Base-by-base conservation (phyloP, 2,329 filamentous ascomycete genomes). In the Cladosporium sp. region DNA sequence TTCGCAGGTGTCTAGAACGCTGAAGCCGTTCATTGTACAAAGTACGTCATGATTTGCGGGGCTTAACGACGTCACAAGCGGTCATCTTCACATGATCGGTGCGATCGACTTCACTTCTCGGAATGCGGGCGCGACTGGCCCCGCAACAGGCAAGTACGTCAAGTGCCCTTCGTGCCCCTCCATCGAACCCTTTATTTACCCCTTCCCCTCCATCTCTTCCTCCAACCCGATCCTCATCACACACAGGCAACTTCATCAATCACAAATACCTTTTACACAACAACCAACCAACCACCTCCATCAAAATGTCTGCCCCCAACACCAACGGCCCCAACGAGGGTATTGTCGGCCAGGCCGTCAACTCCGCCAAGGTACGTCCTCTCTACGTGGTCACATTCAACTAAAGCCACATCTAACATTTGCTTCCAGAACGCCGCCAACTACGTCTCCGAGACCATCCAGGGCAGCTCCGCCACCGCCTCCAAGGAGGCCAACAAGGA, bases 401-500 rank as follows among this genome's bases (percentile, higher is more conserved):
- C 31, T 42, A 58, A 45, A 49, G 38, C 45, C 14, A 40, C 58
- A 64, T 70, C 76, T 37, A 41, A 14, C 34, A 6, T 13, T 13
- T 5, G n/a, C 19, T 32, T 9, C 2, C 22, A 49, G 48, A 80
- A 84, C 73, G 78, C 77, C 66, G 81, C 74, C 73, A 85, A 84
- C 79, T 85, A 85, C 79, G 81, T 85, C 72, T 72, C 80, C 61
- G 84, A 85, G 77, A 73, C 75, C 64, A 70, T 82, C 67, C 77
- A 84, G 75, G 73, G 83, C 68, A 74, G 74, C 56, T 66, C 75
- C 58, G 73, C 74, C 56, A 75, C 77, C 60, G 73, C 78, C 56
- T 80, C 76, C 73, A 86, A 86, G 80, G 82, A 85, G 74, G 74
- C 74, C 74, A 86, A 86, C 80, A 85, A 86, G 80, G 61, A 67